Evolutionary conservation across 2,329 filamentous ascomycete genomes (phyloP).

Genomic region (Diaporthe citriasiana): DNA sequence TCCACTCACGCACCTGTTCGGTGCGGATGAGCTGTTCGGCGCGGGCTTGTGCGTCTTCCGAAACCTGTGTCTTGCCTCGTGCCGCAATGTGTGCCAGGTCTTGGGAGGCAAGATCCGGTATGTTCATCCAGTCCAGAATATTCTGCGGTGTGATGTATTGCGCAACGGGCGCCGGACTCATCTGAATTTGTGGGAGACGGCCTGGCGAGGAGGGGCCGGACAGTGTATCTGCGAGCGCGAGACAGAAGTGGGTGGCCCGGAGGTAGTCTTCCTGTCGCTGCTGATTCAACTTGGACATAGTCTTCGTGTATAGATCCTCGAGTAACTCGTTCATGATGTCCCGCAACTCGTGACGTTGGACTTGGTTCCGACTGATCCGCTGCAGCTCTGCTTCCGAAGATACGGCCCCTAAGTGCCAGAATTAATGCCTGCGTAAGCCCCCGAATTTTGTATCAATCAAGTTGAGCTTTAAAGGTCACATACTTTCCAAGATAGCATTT

Average conservation of each 20-base stretch:
- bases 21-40: slow-evolving; percentile 11
- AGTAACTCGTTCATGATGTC: not conserved
- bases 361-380: not conserved
- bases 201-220: no score
- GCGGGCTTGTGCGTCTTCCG: not conserved
- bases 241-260: no score
- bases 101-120: not conserved
- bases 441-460: no score
- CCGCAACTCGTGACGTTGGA: not conserved
- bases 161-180: not conserved
- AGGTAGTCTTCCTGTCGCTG: no score
- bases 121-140: not conserved
- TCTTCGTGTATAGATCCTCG: not conserved
- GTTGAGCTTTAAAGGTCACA: no score
- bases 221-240: no score
- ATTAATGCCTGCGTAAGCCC: not conserved
- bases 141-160: not conserved
- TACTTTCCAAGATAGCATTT: not conserved
- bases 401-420: not conserved
- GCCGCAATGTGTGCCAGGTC: not conserved
- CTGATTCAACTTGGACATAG: not conserved
- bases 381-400: not conserved
- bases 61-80: not conserved
- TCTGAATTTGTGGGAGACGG: no score
- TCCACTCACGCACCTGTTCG: slow-evolving; percentile 1